phyloP scores from a whole-genome alignment of 176 grass and related monocot species.

The Elymus sibiricus region DNA sequence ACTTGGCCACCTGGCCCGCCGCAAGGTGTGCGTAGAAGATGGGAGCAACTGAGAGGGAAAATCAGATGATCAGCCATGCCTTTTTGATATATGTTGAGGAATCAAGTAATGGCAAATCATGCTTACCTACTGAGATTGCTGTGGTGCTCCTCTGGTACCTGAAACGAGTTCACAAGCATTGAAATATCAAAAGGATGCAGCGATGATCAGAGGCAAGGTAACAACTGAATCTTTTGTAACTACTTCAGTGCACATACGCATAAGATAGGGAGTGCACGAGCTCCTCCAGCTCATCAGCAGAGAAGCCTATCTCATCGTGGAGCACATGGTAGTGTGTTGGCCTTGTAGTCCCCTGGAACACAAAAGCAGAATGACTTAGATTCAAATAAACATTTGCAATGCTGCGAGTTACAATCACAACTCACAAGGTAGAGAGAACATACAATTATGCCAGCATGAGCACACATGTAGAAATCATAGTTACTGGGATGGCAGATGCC shows the following conservation, averaged over 20 bases:
- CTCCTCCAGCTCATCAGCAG: constrained; percentile 46
- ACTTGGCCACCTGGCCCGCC: constrained; percentile 41
- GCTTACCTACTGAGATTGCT: constrained; percentile 52
- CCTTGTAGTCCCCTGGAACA: constrained; percentile 48
- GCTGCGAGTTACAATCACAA: too few species aligned
- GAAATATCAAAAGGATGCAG: background rate
- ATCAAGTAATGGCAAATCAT: background rate
- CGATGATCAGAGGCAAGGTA: background rate
- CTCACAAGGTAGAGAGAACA: too few species aligned
- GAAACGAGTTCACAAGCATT: background rate
- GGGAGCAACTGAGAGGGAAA: constrained; percentile 39
- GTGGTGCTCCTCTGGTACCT: constrained; percentile 65
- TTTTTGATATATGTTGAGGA: background rate
- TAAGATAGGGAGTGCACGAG: constrained; percentile 65
- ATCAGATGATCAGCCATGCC: background rate
- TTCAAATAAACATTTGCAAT: too few species aligned
- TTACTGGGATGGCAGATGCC: too few species aligned
- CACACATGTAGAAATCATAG: too few species aligned
- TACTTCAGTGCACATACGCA: constrained; percentile 31
- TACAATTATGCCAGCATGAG: too few species aligned
- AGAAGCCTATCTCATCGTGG: constrained; percentile 59
- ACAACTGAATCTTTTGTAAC: background rate
- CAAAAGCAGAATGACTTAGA: too few species aligned
- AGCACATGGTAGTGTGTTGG: constrained; percentile 61
- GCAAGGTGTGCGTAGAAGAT: constrained; percentile 60